Base-by-base conservation (phyloP, 768 basidiomycete species). In the Cubamyces lactineus region DNA sequence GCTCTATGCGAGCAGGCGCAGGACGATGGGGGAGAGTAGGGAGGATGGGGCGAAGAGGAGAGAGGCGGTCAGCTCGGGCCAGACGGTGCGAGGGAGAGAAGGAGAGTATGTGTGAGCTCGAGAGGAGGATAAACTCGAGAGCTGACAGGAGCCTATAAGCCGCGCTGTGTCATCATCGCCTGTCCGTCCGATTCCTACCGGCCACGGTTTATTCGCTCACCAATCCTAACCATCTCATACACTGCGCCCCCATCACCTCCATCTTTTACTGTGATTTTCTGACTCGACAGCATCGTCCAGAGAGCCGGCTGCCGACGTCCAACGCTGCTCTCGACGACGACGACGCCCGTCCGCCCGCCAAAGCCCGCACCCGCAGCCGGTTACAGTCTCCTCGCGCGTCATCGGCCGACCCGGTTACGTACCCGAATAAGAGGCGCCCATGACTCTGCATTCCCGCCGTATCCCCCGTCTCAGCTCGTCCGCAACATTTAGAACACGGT, bases 151-250 rank as follows among this genome's bases (percentile, higher is more conserved):
- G 23, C 19, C 45, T 52, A 45, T 58, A 57, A 57, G 56, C 62
- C 55, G 45, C 40, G 46, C 43, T 63, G 56, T 63, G 62, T 63
- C 62, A 63, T 63, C 62, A 58, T 34, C 38, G 26, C 43, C 49
- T 26, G 34, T 11, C 55, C 49, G 47, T 55, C 60, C 60, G 60
- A 61, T 49, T 61, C 61, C 61, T 56, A 62, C 54, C 61, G 60
- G 61, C 61, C 26, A 12, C 2, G 28, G n/a, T 13, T 40, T 41
- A 13, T n/a, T 15, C 11, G 24, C n/a, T 15, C 40, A n/a, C 28
- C 38, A 34, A 21, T 50, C 26, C 48, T 15, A 1, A 17, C 23
- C 26, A 13, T 8, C 39, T 8, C 28, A 48, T 23, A 7, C 23
- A 30, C n/a, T 12, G n/a, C 34, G 34, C 34, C 40, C 17, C 41